Percentiles rank a stretch among this genome's conserved stretches.
Conservation (phyloP, 106 monocot species). For the Dendrobium huoshanense region DNA sequence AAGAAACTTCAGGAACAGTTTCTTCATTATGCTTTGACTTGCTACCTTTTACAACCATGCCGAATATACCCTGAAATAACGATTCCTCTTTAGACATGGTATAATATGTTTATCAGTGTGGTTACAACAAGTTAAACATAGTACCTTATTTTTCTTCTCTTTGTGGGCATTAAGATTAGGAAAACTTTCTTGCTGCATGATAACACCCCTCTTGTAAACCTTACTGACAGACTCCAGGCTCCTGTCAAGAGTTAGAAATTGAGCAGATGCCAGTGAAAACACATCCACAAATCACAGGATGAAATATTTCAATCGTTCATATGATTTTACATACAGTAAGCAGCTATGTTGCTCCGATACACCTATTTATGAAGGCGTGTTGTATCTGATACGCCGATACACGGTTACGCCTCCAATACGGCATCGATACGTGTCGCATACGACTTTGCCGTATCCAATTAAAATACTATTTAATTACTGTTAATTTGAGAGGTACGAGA, state of each 20-base stretch:
- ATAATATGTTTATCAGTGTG: background rate
- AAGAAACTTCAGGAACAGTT: conserved; percentile 17
- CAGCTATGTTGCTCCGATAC: no score
- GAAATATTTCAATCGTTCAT: background rate
- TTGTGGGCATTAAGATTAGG: conserved; percentile 21
- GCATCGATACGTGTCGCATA: no score
- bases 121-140: background rate
- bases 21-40: conserved; percentile 40
- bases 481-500: no score
- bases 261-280: background rate
- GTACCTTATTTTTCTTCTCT: conserved; percentile 74
- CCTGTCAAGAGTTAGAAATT: conserved; percentile 32
- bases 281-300: background rate
- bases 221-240: conserved; percentile 36
- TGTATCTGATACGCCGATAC: no score
- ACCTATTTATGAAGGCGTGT: no score
- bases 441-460: no score
- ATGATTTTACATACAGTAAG: background rate
- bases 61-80: conserved; percentile 47
- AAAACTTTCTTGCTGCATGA: conserved; percentile 18
- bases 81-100: conserved; percentile 3
- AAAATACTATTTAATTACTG: no score
- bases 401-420: no score
- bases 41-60: conserved; percentile 42
- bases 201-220: conserved; percentile 35